Evolutionary conservation across 2,329 filamentous ascomycete genomes (phyloP).

Genomic region (Fusarium newnesense): DNA sequence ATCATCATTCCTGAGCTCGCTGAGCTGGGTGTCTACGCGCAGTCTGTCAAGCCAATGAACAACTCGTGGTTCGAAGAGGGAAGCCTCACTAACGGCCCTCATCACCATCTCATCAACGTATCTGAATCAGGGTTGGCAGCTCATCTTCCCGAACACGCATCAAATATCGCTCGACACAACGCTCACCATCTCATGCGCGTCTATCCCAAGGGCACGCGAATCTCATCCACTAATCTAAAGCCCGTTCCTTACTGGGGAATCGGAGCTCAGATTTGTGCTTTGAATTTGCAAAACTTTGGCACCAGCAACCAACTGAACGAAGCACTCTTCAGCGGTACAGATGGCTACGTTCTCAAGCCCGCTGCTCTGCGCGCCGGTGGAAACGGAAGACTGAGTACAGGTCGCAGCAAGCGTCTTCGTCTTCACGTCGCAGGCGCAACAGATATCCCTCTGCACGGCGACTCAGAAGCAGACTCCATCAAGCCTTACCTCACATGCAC

Average conservation of each 20-base stretch:
- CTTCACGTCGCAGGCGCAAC: conserved; percentile 72
- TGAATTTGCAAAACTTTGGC: conserved; percentile 77
- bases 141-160: conserved; percentile 59
- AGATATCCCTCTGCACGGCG: conserved; percentile 65
- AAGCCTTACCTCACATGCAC: conserved; percentile 74
- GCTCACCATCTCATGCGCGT: conserved; percentile 75
- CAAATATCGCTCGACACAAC: conserved; percentile 68
- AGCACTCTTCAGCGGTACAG: conserved; percentile 72
- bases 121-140: conserved; percentile 69
- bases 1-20: conserved; percentile 73
- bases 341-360: conserved; percentile 74
- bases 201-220: conserved; percentile 75
- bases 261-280: conserved; percentile 74
- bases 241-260: conserved; percentile 73
- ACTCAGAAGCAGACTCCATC: conserved; percentile 62
- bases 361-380: conserved; percentile 67
- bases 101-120: conserved; percentile 75
- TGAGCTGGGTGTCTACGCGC: conserved; percentile 74
- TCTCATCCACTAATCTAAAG: conserved; percentile 72
- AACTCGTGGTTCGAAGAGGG: conserved; percentile 71
- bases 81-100: conserved; percentile 64
- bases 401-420: conserved; percentile 60
- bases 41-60: conserved; percentile 74
- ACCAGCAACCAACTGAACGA: conserved; percentile 75
- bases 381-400: conserved; percentile 58